Conservation (phyloP, 2,329 filamentous ascomycete species). For the Karstenula rhodostoma region DNA sequence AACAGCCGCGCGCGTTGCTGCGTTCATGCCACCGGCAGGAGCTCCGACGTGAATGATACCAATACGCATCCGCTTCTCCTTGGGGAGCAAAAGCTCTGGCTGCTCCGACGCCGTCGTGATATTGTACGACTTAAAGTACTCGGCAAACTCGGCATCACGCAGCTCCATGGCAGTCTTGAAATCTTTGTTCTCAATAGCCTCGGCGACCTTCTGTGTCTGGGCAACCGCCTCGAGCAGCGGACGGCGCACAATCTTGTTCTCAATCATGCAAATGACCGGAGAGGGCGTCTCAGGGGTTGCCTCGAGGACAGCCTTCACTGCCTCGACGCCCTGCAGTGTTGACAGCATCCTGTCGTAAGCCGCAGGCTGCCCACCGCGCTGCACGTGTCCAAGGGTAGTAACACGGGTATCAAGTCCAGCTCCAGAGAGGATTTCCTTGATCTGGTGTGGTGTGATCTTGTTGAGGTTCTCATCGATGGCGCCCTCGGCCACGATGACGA, state of each 20-base stretch:
- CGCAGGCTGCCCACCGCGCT: conserved; percentile 89
- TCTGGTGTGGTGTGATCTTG: conserved; percentile 80
- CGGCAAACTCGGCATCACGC: conserved; percentile 90
- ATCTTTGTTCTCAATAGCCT: conserved; percentile 82
- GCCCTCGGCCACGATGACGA: conserved; percentile 96
- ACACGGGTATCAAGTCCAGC: conserved; percentile 91
- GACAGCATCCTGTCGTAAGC: conserved; percentile 94
- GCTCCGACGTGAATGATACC: conserved; percentile 97
- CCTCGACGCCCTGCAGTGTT: conserved; percentile 74
- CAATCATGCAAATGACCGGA: conserved; percentile 93
- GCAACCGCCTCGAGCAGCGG: conserved; percentile 88
- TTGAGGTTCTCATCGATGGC: conserved; percentile 75
- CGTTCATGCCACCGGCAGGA: conserved; percentile 97
- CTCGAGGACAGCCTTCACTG: conserved; percentile 44
- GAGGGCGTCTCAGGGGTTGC: conserved; percentile 83
- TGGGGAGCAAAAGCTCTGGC: conserved; percentile 71
- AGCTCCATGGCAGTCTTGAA: conserved; percentile 88
- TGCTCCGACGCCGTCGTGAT: conserved; percentile 87
- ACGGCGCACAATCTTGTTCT: conserved; percentile 96
- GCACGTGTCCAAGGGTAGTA: conserved; percentile 96
- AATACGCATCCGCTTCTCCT: conserved; percentile 85
- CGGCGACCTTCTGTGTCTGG: conserved; percentile 83
- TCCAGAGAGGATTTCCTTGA: conserved; percentile 87
- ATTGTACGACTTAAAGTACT: conserved; percentile 89
- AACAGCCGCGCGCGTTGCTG: conserved; percentile 89